Base-by-base conservation (phyloP, 202 grass and related monocot species). In the Setaria italica region DNA sequence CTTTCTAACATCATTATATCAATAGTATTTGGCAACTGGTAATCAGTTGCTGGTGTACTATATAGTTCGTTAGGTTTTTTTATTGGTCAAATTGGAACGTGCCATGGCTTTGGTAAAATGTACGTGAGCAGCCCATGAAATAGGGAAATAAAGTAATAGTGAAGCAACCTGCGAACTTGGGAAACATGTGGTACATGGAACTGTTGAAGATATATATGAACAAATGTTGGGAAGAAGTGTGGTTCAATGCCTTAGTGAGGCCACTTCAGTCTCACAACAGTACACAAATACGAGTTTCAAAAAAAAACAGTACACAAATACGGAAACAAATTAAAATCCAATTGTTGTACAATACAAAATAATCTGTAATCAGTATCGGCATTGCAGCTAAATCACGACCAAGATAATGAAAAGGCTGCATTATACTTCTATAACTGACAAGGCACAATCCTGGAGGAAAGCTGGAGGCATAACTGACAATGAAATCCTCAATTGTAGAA, bases 271-370 rank as follows among this genome's bases (percentile, higher is more conserved):
- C 30, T 62, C 66, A 67, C 15, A 88, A 85, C 11, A 85, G 67
- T 82, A 74, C 59, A 48, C 30, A 78, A 58, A 88, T 56, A 16
- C 71, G 25, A 25, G 25, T 25, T 25, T 25, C 25, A 25, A 25
- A 25, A 25, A 25, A 25, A 25, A 88, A 85, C 11, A 85, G 67
- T 82, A 74, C 59, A 48, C 30, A 78, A 58, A 88, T 56, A 16
- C 71, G 25, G 60, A 41, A 55, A 68, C 55, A 81, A 72, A 39
- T 75, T 70, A 79, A 58, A 88, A 79, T 79, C 60, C 75, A 85
- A 74, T 67, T 77, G 64, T 74, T 64, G 60, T 88, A 85, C 67
- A 74, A 74, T 82, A 91, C 4, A 88, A 88, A 91, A 71, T 47
- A 85, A 85, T 88, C 49, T 7, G 43, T 85, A 47, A 55, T 72